phyloP scores from a whole-genome alignment of 2,329 filamentous ascomycete species.

The Karstenula rhodostoma region DNA sequence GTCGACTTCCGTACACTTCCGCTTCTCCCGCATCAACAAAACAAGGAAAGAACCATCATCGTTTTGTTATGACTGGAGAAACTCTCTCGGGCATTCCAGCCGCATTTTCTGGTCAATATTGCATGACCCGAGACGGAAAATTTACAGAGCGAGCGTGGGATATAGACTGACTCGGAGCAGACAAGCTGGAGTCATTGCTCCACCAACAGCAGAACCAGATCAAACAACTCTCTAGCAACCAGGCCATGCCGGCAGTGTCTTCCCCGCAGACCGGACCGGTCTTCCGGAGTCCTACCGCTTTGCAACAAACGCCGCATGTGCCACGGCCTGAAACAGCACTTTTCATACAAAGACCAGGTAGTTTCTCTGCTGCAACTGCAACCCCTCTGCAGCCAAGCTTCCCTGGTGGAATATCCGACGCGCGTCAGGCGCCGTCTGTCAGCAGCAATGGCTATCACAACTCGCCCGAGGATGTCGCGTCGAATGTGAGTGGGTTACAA shows the following conservation, averaged over 20 bases:
- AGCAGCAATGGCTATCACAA: conserved; percentile 41
- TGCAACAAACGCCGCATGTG: conserved; percentile 53
- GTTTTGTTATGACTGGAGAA: neutral
- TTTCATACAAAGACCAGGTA: conserved; percentile 55
- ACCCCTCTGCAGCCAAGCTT: conserved; percentile 42
- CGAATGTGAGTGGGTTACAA: conserved; percentile 31
- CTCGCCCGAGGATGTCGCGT: conserved; percentile 36
- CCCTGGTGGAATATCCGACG: conserved; percentile 49
- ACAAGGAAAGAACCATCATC: neutral
- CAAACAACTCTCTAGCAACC: conserved; percentile 51
- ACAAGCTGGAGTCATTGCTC: conserved; percentile 57
- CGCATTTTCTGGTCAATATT: neutral
- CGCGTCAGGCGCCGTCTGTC: conserved; percentile 32
- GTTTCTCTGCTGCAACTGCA: conserved; percentile 45
- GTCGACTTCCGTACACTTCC: conserved; percentile 35
- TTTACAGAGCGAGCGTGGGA: neutral
- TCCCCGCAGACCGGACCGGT: conserved; percentile 43
- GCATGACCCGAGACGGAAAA: neutral
- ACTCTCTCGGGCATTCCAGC: neutral
- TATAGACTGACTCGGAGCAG: conserved; percentile 33
- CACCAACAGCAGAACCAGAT: conserved; percentile 57
- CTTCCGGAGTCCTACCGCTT: conserved; percentile 46
- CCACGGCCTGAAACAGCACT: conserved; percentile 55
- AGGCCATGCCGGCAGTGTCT: conserved; percentile 31
- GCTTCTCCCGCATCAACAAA: neutral